phyloP scores from a whole-genome alignment of 805 yeast genomes.

The Metschnikowia hibisci region DNA sequence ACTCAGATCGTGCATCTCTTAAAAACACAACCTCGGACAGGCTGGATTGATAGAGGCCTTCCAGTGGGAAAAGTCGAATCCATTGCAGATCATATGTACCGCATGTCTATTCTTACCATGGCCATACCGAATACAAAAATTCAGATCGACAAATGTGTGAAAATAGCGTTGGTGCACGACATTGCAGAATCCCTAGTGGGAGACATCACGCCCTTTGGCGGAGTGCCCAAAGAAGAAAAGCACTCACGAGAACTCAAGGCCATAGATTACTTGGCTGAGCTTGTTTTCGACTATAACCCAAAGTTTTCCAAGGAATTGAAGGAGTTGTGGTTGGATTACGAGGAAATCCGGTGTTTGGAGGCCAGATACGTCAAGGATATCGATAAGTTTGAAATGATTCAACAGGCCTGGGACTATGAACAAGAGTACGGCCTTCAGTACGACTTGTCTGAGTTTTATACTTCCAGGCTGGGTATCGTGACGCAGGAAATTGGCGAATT shows the following conservation, averaged over 20 bases:
- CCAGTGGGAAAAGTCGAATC: constrained; percentile 56
- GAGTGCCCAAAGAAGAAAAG: constrained; percentile 71
- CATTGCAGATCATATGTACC: constrained; percentile 92
- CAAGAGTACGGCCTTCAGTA: constrained; percentile 52
- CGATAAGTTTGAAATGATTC: constrained; percentile 83
- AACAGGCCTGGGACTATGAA: constrained; percentile 84
- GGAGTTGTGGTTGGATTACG: constrained; percentile 85
- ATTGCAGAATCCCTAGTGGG: constrained; percentile 94
- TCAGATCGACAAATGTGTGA: constrained; percentile 66
- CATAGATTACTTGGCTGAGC: constrained; percentile 57
- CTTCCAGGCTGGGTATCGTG: constrained; percentile 58
- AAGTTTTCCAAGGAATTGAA: constrained; percentile 59
- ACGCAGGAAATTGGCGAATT: constrained; percentile 66
- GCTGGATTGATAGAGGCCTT: constrained; percentile 75
- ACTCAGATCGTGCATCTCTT: constrained; percentile 65
- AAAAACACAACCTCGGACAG: constrained; percentile 84
- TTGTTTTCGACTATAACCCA: constrained; percentile 63
- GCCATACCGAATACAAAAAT: constrained; percentile 52
- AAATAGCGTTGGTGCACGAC: constrained; percentile 88
- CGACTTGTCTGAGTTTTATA: constrained; percentile 66
- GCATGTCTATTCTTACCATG: constrained; percentile 84
- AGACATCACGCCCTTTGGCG: constrained; percentile 80
- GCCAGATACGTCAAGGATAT: constrained; percentile 91
- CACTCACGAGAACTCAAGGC: constrained; percentile 76
- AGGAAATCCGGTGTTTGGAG: constrained; percentile 73